A percentile compares a stretch with the other conserved stretches of the same genome.
Conservation (phyloP, 345 rosid species). For the Gossypium longicalyx region DNA sequence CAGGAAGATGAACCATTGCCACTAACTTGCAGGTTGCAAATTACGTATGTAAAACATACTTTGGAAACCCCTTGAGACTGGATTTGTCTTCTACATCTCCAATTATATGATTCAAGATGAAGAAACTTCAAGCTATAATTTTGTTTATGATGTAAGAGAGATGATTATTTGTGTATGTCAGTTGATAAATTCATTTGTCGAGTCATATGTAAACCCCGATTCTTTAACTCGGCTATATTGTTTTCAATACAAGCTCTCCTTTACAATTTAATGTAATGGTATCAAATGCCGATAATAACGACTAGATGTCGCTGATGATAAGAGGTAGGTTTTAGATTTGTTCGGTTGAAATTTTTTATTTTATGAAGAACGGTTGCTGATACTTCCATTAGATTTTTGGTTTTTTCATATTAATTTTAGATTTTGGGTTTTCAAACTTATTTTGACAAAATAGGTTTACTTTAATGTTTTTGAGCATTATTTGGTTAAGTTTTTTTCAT, state of each 20-base stretch:
- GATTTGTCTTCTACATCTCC: too few species aligned
- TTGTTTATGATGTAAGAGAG: background rate
- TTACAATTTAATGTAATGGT: too few species aligned
- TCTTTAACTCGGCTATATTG: background rate
- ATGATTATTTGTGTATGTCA: background rate
- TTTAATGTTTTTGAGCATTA: too few species aligned
- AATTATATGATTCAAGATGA: background rate
- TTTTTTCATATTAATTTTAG: too few species aligned
- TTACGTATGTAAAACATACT: background rate
- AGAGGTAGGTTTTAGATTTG: too few species aligned
- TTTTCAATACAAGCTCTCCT: background rate
- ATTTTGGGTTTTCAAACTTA: too few species aligned
- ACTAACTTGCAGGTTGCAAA: background rate
- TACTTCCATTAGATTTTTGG: too few species aligned
- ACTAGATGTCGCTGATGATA: too few species aligned
- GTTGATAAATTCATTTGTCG: background rate
- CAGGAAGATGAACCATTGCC: background rate
- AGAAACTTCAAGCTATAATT: background rate
- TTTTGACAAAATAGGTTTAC: too few species aligned
- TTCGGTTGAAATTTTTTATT: too few species aligned
- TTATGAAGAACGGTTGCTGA: too few species aligned
- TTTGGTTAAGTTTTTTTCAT: too few species aligned
- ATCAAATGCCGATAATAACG: background rate
- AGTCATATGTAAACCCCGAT: background rate
- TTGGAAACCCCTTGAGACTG: background rate